Conservation (phyloP, 1,284 basidiomycete species). For the Leccinum proliferum region DNA sequence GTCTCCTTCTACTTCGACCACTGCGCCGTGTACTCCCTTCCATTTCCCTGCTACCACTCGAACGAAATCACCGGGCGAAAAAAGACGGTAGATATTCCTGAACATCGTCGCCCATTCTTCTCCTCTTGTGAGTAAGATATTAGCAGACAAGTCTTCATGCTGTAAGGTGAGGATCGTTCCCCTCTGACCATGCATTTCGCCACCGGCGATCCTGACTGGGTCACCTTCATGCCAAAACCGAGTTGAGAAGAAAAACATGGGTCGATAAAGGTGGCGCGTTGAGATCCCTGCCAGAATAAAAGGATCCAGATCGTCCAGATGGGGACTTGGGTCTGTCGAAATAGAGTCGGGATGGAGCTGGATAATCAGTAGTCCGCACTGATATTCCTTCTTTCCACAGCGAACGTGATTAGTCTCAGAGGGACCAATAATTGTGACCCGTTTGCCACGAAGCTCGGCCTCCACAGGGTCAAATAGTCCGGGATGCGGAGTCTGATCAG, state of each 20-base stretch:
- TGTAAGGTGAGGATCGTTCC: neutral
- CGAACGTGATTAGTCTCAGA: neutral
- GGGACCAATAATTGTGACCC: neutral
- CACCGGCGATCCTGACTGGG: neutral
- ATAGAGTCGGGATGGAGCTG: neutral
- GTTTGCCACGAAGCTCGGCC: neutral
- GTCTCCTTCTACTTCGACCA: neutral
- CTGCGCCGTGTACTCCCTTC: neutral
- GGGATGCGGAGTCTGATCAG: neutral
- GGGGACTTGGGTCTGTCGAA: neutral
- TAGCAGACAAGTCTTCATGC: neutral
- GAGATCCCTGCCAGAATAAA: neutral
- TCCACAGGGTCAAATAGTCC: neutral
- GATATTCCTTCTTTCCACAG: neutral
- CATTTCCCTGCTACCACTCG: neutral
- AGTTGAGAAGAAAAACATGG: neutral
- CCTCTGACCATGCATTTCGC: neutral
- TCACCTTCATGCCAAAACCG: neutral
- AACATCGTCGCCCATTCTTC: neutral
- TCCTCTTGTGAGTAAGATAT: neutral
- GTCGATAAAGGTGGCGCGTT: neutral
- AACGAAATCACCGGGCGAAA: neutral
- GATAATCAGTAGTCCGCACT: neutral
- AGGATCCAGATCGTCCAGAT: neutral
- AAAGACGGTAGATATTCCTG: neutral